Evolutionary conservation across 148 eudicot genomes (phyloP).

Genomic region (Rhododendron griersonianum): DNA sequence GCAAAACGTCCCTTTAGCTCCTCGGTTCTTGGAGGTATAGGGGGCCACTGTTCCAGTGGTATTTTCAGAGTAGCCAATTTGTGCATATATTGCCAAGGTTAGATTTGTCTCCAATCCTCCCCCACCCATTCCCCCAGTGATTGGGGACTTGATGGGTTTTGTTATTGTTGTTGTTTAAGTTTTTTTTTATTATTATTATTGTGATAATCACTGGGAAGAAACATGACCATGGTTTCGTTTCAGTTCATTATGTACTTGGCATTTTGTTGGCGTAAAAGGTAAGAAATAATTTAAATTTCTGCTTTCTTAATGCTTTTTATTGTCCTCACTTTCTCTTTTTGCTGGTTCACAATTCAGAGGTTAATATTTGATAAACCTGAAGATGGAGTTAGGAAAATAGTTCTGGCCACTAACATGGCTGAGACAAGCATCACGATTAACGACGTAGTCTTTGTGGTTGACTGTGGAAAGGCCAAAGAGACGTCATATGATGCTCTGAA

Average conservation of each 20-base stretch:
- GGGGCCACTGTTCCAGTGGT: no score
- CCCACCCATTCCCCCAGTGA: no score
- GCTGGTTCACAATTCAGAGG: constrained; percentile 48
- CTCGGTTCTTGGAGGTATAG: no score
- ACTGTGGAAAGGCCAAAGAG: constrained; percentile 98
- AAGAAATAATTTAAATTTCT: background rate
- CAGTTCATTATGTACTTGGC: background rate
- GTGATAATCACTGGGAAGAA: background rate
- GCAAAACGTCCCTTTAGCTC: no score
- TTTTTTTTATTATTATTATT: background rate
- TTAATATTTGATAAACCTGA: constrained; percentile 87
- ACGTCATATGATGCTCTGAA: constrained; percentile 98
- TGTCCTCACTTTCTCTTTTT: constrained; percentile 7
- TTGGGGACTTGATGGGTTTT: no score
- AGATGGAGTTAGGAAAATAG: constrained; percentile 92
- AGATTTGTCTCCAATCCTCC: no score
- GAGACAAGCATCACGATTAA: constrained; percentile 98
- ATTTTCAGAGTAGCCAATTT: no score
- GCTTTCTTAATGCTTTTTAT: background rate
- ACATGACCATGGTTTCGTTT: background rate
- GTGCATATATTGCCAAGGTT: no score
- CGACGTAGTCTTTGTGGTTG: constrained; percentile 97
- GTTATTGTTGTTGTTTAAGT: background rate
- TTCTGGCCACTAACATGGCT: constrained; percentile 98
- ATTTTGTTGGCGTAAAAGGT: constrained; percentile 3